Evolutionary conservation across 768 basidiomycete genomes (phyloP), one percentile per base, ranked within the genome.

Genomic region (Megacollybia marginata): DNA sequence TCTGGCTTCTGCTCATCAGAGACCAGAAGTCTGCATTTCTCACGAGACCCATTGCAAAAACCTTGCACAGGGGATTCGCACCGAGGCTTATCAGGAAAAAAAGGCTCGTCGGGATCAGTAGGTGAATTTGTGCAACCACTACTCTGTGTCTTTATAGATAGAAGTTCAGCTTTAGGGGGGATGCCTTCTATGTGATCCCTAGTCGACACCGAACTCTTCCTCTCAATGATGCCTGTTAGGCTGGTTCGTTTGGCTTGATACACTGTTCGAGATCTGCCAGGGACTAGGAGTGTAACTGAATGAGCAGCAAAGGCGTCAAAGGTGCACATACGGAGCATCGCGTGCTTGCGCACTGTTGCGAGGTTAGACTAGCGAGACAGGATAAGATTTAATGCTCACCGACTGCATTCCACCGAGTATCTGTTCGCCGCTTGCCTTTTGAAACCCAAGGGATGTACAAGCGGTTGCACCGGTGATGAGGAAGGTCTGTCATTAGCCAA

Each of bases 181-280:
- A 19, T 33, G 35, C 32, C 55, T 36, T 9, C 20, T 53, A 13
- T 55, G n/a, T 31, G 45, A 20, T 44, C 32, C 5, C 18, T 20
- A 31, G 33, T 19, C 19, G 47, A 18, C 13, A 20, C 16, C 19
- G 65, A 61, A 2, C 57, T 59, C 31, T 53, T 43, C n/a, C 55
- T 50, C 9, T 56, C 54, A 13, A 42, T 33, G 32, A 65, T 55
- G 23, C 44, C 53, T 16, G 48, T 53, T 9, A 43, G 23, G 43
- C 50, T 60, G 16, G 58, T 46, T 13, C 64, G 60, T 46, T 55
- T 58, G 43, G 49, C 54, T 50, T 66, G 65, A 32, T 63, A 64
- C 12, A 66, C 44, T 1, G 11, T 18, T 12, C 58, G 31, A 53
- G 59, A 1, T 55, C 47, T 2, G 23, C 4, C 6, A 6, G 23